These are phyloP conservation scores for Leccinum huronense DNA, from an alignment of 1,284 basidiomycete species.

Conservation along the genomic window DNA sequence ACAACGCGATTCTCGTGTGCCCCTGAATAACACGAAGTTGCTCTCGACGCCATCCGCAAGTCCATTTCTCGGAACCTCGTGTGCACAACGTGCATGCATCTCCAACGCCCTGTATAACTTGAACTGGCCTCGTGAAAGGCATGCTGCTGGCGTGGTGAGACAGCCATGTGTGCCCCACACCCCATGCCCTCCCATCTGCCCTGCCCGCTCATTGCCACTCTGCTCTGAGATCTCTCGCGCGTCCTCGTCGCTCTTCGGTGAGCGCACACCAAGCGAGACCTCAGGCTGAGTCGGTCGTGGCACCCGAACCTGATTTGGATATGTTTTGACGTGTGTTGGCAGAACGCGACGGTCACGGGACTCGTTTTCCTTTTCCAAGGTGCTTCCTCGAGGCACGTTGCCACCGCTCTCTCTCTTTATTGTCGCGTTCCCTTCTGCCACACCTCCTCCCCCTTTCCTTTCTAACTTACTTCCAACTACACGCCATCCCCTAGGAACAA, in stretches of 20 bases:
- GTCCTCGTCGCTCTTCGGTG: conserved; percentile 4
- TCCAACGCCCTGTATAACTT: conserved; percentile 4
- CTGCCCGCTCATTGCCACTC: background rate
- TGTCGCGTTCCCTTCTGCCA: conserved; percentile 26
- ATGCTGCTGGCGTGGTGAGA: conserved; percentile 14
- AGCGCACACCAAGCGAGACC: background rate
- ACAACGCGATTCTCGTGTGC: conserved; percentile 37
- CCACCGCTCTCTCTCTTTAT: conserved; percentile 27
- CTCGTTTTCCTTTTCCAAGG: conserved; percentile 35
- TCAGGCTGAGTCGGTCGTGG: background rate
- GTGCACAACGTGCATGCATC: conserved; percentile 3
- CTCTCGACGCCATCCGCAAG: conserved; percentile 1
- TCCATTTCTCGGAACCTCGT: conserved; percentile 9
- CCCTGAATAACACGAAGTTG: conserved; percentile 16
- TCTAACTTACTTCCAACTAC: conserved; percentile 1
- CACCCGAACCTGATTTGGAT: conserved; percentile 20
- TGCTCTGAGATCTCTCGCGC: background rate
- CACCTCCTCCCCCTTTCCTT: conserved; percentile 7
- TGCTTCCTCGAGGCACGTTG: conserved; percentile 35
- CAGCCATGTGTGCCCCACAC: conserved; percentile 19
- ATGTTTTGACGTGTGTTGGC: conserved; percentile 28
- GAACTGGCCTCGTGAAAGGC: conserved; percentile 24
- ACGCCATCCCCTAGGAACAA: background rate
- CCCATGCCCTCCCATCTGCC: conserved; percentile 18
- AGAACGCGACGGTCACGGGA: conserved; percentile 39